Evolutionary conservation across 257 asterid genomes (phyloP).

Genomic region (Nicotiana knightiana): DNA sequence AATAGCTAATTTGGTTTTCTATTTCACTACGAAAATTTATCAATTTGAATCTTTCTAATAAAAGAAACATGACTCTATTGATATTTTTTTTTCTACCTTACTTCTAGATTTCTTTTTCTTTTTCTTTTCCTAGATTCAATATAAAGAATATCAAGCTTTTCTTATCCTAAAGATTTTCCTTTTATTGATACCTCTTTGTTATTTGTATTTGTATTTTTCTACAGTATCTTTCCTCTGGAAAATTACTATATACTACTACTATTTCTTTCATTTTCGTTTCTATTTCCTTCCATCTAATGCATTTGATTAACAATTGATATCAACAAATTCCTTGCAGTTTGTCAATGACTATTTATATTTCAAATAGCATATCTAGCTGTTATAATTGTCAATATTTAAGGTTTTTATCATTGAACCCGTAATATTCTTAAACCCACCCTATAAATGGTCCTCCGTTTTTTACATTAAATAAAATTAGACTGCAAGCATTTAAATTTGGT

Average conservation of each 20-base stretch:
- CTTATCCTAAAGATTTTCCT: neutral
- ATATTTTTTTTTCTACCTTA: neutral
- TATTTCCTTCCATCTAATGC: neutral
- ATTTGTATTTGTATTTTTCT: neutral
- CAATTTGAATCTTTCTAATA: neutral
- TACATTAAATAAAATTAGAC: too few relatives aligned
- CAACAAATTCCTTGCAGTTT: neutral
- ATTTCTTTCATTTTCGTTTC: too few relatives aligned
- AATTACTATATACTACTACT: too few relatives aligned
- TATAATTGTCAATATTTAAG: neutral
- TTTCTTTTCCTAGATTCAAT: neutral
- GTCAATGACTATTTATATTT: too few relatives aligned
- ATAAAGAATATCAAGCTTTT: neutral
- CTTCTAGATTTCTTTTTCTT: neutral
- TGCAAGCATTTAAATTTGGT: too few relatives aligned
- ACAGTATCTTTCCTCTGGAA: neutral
- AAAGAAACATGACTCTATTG: too few relatives aligned
- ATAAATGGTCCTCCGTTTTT: too few relatives aligned
- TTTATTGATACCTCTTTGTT: neutral
- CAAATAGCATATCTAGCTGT: too few relatives aligned
- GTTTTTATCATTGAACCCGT: too few relatives aligned
- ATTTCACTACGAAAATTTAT: neutral
- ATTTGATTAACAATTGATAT: neutral
- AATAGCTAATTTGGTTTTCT: neutral
- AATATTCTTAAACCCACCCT: too few relatives aligned